Base-by-base conservation (phyloP, 805 yeast genomes). In the Candida peoriensis region DNA sequence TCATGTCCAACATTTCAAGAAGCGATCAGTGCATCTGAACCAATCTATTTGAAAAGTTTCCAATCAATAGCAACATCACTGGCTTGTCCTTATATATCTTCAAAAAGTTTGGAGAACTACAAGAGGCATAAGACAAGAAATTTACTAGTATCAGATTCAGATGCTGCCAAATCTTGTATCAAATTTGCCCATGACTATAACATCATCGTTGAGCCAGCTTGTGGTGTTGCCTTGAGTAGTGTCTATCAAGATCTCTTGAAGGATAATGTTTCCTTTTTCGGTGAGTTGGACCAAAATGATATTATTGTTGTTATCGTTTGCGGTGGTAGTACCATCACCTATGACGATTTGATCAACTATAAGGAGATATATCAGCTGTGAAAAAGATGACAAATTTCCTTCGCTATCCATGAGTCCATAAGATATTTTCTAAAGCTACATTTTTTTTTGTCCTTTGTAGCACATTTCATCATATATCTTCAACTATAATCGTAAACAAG, bases 221-320 rank as follows among this genome's bases (percentile, higher is more conserved):
- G 87, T 54, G 86, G 86, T 4, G 83, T 83, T 2, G 74, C 85
- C 0, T 52, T 81, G 20, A 69, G 79, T 16, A 64, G 76, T 14
- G 70, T 67, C n/a, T 72, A 68, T 46, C 50, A 66, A 30, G 55
- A 51, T 5, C 36, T 58, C 16, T 39, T 69, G 24, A 38, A 43
- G 19, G 37, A 57, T 15, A 30, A 62, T 41, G 48, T 60, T 26
- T 55, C 54, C 7, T 46, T 58, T 19, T 51, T 67, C 33, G 41
- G 36, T 4, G 43, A 38, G 7, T 46, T 71, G 31, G 25, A 47
- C 4, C 33, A 51, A 9, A 72, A 73, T 29, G 72, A 68, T 25
- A 59, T 72, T 8, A 58, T 78, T 2, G 68, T 78, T 5, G 59
- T 76, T 4, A 67, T 78, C 24, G 83, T 74, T 1, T 78, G 85